Conservation (phyloP, 768 basidiomycete genomes). For the Psilocybe azurescens region DNA sequence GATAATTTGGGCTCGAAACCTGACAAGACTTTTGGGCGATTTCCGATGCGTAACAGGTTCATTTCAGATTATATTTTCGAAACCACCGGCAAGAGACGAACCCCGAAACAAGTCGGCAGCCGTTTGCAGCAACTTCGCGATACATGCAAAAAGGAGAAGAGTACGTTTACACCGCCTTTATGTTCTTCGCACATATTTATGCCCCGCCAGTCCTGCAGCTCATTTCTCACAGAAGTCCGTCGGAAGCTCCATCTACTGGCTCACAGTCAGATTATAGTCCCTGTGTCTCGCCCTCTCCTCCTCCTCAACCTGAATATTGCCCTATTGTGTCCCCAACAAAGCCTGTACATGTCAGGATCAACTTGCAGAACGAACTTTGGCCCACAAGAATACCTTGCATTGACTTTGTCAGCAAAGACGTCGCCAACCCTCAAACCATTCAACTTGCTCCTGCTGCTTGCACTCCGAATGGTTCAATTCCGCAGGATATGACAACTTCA, state of each 20-base stretch:
- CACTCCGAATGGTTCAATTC: conserved; percentile 3
- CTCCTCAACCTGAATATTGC: conserved; percentile 21
- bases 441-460: conserved; percentile 24
- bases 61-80: conserved; percentile 76
- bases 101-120: conserved; percentile 80
- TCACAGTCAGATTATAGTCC: conserved; percentile 24
- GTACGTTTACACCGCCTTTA: conserved; percentile 23
- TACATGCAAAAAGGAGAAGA: conserved; percentile 55
- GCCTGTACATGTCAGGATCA: conserved; percentile 30
- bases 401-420: conserved; percentile 21
- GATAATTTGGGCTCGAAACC: conserved; percentile 58
- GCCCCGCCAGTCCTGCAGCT: conserved; percentile 32
- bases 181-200: background rate
- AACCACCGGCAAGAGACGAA: conserved; percentile 67
- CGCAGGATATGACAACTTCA: conserved; percentile 1
- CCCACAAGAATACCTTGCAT: conserved; percentile 26
- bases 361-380: conserved; percentile 21
- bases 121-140: conserved; percentile 80
- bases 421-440: conserved; percentile 22
- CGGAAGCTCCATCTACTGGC: conserved; percentile 18
- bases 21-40: conserved; percentile 67
- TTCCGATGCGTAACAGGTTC: conserved; percentile 80
- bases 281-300: conserved; percentile 22
- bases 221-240: conserved; percentile 29
- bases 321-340: conserved; percentile 5